Base-by-base conservation (phyloP, 2,329 filamentous ascomycete genomes). In the Fusarium sp. region DNA sequence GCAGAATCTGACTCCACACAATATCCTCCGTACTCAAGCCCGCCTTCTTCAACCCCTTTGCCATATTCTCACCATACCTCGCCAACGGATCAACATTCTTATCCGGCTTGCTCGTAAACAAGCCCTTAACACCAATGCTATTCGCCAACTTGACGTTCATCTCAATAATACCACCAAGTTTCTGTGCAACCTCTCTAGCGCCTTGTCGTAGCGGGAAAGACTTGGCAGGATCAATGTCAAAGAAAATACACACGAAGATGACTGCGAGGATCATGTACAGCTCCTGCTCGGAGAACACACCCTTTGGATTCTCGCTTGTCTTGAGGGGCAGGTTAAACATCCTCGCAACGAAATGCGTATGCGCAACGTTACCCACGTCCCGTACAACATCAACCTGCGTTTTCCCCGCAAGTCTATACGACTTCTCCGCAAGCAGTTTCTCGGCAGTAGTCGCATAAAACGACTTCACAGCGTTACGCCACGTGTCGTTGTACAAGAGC, bases 341-440 rank as follows among this genome's bases (percentile, higher is more conserved):
- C 8, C 87, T 86, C 5, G 91, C 84, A 1, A 88, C 89, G 44
- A 93, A 93, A 73, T 89, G 85, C 7, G 90, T 88, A 10, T 91
- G 91, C 0, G 86, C 87, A 31, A 93, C 81, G 76, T 94, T 94
- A 31, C 89, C 91, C 2, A 94, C 87, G 61, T 93, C 90, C 29
- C 90, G 88, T 14, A 93, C 83, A 7, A 95, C 85, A 74, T 96
- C 93, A 44, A 94, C 87, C 77, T 93, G 91, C 7, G 84, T 87
- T 60, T 74, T 77, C 2, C 79, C 82, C 33, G 75, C 81, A 4
- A 95, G 85, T 62, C 85, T 87, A 80, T 89, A 93, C 46, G 88
- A 89, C 79, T 93, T 93, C 33, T 90, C 85, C 1, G 83, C 79
- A 25, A 97, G 84, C 5, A 96, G 84, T 33, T 86, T 82, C 55